phyloP scores from a whole-genome alignment of 2,329 filamentous ascomycete species.

The Trichoderma koningiopsis region DNA sequence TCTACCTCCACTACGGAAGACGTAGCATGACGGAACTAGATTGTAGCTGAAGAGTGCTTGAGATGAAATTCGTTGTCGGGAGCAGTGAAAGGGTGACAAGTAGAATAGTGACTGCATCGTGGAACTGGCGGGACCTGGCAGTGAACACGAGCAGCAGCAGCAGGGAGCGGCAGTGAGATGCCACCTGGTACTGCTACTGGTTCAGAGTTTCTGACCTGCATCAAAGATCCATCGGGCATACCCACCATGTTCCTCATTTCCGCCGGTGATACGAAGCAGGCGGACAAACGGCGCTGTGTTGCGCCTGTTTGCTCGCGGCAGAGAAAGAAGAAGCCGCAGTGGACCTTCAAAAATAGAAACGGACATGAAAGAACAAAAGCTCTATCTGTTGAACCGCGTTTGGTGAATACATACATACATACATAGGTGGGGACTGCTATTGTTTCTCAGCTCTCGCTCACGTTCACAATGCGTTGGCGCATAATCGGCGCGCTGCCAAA shows the following conservation, averaged over 20 bases:
- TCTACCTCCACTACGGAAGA: not conserved
- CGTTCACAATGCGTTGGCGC: not conserved
- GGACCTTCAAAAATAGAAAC: not conserved
- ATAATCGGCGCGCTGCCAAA: not conserved
- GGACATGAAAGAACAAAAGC: not conserved
- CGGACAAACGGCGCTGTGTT: not conserved
- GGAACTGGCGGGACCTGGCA: not conserved
- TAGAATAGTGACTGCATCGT: not conserved
- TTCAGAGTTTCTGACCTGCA: conserved; percentile 1
- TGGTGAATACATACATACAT: not conserved
- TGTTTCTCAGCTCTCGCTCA: not conserved
- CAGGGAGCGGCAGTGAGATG: not conserved
- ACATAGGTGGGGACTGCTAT: not conserved
- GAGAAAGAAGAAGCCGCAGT: not conserved
- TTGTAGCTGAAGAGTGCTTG: not conserved
- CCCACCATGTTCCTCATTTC: not conserved
- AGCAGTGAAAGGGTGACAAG: not conserved
- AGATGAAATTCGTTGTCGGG: not conserved
- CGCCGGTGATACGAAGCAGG: not conserved
- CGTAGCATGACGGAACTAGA: not conserved
- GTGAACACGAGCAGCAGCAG: not conserved
- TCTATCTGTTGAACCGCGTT: not conserved
- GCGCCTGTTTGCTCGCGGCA: not conserved
- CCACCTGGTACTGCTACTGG: not conserved
- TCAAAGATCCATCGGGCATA: not conserved